Evolutionary conservation across 2,329 filamentous ascomycete species (phyloP).

Genomic region (Cercospora sp.): DNA sequence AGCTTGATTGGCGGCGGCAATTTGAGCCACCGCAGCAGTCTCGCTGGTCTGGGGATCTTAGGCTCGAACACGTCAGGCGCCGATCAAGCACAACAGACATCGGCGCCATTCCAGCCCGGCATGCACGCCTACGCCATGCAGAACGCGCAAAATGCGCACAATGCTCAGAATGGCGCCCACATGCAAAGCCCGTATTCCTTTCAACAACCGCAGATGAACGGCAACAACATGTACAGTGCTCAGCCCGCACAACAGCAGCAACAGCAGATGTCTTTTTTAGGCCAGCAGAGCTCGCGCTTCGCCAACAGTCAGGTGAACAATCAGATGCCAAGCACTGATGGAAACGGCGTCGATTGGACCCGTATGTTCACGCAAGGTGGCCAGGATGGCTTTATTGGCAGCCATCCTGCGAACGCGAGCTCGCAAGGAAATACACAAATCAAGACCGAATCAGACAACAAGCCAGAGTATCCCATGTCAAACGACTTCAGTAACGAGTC

Average conservation of each 20-base stretch:
- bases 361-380: conserved; percentile 48
- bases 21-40: conserved; percentile 39
- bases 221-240: conserved; percentile 35
- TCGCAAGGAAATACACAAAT: conserved; percentile 39
- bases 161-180: conserved; percentile 28
- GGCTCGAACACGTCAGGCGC: conserved; percentile 32
- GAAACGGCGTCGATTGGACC: conserved; percentile 46
- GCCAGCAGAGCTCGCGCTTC: conserved; percentile 43
- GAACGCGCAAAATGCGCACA: conserved; percentile 25
- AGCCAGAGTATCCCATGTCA: conserved; percentile 41
- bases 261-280: conserved; percentile 42
- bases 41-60: conserved; percentile 38
- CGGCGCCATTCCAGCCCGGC: conserved; percentile 35
- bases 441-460: conserved; percentile 49
- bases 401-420: conserved; percentile 50
- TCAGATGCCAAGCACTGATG: conserved; percentile 36
- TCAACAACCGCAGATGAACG: conserved; percentile 34
- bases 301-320: conserved; percentile 40
- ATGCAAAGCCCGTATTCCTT: conserved; percentile 38
- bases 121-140: conserved; percentile 41
- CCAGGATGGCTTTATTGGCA: conserved; percentile 50
- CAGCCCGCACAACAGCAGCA: conserved; percentile 32
- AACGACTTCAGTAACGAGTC: conserved; percentile 49
- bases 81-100: conserved; percentile 34
- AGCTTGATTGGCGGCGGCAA: conserved; percentile 48